Evolutionary conservation across 2,329 filamentous ascomycete genomes (phyloP).

Genomic region (Fusarium sp.): DNA sequence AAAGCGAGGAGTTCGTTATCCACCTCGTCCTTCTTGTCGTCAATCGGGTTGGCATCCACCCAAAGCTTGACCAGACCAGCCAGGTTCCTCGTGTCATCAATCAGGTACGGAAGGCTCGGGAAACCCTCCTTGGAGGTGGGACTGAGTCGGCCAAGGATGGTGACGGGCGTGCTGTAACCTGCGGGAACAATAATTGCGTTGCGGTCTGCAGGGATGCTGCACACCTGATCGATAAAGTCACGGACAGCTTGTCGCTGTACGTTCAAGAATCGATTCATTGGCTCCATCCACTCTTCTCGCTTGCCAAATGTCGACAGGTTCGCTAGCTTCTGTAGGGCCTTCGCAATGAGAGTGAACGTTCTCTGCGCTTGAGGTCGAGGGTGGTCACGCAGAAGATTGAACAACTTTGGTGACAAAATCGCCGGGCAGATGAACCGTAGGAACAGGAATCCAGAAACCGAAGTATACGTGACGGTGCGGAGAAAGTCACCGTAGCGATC

Average conservation of each 20-base stretch:
- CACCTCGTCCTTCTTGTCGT: conserved; percentile 48
- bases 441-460: conserved; percentile 94
- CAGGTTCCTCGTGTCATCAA: conserved; percentile 88
- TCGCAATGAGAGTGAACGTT: conserved; percentile 91
- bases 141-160: conserved; percentile 86
- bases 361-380: conserved; percentile 85
- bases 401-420: conserved; percentile 95
- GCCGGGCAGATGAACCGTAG: conserved; percentile 95
- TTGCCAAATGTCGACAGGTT: conserved; percentile 93
- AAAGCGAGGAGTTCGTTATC: conserved; percentile 67
- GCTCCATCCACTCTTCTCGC: conserved; percentile 99
- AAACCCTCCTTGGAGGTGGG: conserved; percentile 89
- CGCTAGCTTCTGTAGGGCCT: conserved; percentile 89
- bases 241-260: conserved; percentile 84
- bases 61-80: conserved; percentile 86
- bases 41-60: conserved; percentile 67
- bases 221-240: conserved; percentile 87
- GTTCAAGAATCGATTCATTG: conserved; percentile 90
- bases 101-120: conserved; percentile 90
- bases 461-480: conserved; percentile 90
- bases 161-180: conserved; percentile 91
- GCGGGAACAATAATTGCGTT: conserved; percentile 76
- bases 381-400: conserved; percentile 85
- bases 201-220: conserved; percentile 81
- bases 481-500: conserved; percentile 95